These are phyloP conservation scores for Prunus armeniaca DNA, from an alignment of 306 rosid genomes.

Conservation along the genomic window DNA sequence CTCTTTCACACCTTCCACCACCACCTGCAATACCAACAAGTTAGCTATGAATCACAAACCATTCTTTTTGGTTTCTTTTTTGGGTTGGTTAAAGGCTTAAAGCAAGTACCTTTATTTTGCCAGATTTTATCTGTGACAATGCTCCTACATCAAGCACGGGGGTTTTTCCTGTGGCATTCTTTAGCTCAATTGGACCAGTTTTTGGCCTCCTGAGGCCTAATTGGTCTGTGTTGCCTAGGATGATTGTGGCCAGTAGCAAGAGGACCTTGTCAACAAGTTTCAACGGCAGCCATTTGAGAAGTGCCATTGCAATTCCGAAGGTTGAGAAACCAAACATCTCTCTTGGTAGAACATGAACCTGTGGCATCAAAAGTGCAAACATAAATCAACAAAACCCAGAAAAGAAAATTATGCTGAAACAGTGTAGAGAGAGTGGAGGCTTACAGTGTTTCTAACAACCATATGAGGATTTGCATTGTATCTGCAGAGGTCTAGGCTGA, in stretches of 20 bases:
- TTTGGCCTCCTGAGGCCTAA: constrained; percentile 84
- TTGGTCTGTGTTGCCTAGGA: constrained; percentile 68
- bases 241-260: constrained; percentile 38
- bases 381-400: neutral
- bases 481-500: constrained; percentile 85
- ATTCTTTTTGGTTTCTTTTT: too few relatives aligned
- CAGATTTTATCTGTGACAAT: constrained; percentile 58
- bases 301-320: constrained; percentile 72
- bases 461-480: constrained; percentile 69
- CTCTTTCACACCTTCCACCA: constrained; percentile 78
- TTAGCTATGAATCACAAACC: constrained; percentile 2
- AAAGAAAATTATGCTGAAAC: neutral
- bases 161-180: constrained; percentile 79
- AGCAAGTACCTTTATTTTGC: constrained; percentile 67
- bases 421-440: constrained; percentile 8
- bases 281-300: constrained; percentile 68
- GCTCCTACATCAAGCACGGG: constrained; percentile 94
- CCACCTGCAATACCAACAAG: constrained; percentile 39
- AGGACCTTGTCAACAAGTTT: constrained; percentile 69
- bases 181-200: constrained; percentile 86
- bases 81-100: too few relatives aligned
- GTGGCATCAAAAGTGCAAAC: constrained; percentile 7
- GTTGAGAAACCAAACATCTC: constrained; percentile 88
- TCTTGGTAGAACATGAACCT: constrained; percentile 91
- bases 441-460: constrained; percentile 87